Conservation (phyloP, 73 alveolate genomes). For the Paramecium biaurelia region DNA sequence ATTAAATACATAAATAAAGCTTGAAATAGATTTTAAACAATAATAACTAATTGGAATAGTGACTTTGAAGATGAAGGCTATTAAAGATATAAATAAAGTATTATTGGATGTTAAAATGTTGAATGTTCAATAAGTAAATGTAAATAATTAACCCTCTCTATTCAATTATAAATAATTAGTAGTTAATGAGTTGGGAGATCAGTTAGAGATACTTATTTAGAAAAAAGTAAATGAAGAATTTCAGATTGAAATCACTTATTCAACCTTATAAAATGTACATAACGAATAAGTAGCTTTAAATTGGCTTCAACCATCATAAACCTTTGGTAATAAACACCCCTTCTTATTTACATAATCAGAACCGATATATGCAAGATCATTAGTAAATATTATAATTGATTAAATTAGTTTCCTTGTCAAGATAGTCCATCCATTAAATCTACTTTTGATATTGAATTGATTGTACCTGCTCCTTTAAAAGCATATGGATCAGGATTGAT, state of each 20-base stretch:
- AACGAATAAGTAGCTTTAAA: conserved; percentile 47
- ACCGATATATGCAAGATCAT: conserved; percentile 89
- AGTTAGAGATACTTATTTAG: background rate
- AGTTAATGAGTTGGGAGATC: conserved; percentile 36
- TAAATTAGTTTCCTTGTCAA: conserved; percentile 84
- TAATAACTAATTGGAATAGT: background rate
- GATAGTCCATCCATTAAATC: conserved; percentile 97
- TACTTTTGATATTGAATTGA: conserved; percentile 71
- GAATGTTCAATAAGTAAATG: background rate
- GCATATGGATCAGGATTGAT: conserved; percentile 77
- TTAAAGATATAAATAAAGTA: background rate
- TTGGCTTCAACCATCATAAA: conserved; percentile 49
- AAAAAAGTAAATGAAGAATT: background rate
- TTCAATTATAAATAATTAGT: background rate
- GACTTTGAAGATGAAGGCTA: background rate
- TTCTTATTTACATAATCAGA: conserved; percentile 93
- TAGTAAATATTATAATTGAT: conserved; percentile 3
- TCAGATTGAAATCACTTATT: background rate
- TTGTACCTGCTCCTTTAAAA: conserved; percentile 62
- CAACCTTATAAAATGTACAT: background rate
- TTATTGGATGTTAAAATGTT: background rate
- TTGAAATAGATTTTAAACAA: background rate
- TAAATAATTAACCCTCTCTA: background rate
- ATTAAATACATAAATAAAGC: background rate
- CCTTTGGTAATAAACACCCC: conserved; percentile 70